Evolutionary conservation across 78 protist species (phyloP), one percentile per base, ranked within the genome.

Genomic region (Parvularia atlantis): DNA sequence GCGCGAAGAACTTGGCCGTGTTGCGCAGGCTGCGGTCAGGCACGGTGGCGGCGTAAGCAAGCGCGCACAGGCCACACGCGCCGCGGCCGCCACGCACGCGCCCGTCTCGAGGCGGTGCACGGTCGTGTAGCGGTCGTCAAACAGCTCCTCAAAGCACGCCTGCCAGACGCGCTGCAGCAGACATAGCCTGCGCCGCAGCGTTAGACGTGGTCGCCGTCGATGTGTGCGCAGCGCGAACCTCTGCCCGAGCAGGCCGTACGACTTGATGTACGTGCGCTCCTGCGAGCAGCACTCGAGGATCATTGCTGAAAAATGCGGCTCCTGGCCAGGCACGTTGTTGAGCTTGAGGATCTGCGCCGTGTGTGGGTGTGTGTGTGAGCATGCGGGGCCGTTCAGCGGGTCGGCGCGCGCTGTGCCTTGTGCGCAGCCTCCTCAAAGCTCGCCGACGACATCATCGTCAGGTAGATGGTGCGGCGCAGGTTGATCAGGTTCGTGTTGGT

Each of bases 241-340:
- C 70, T 78, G 84, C 61, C 76, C 93, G 20, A 94, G 65, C 40
- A 82, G 66, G 39, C 96, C 97, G 76, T 84, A 95, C 75, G 86
- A 86, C 22, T 60, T 56, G 16, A 79, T 35, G 80, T 93, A 95
- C 30, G 94, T 82, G 40, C 85, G 66, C 73, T 93, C 95, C 67
- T 90, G 96, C 53, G 80, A 39, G 67, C 98, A 93, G 78, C 96
- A 89, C 71, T 96, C 97, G 36, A 95, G 64, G n/a, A 96, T 35
- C 98, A 95, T 95, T 19, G 61, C 71, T 40, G 64, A 26, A 11
- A 94, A n/a, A 50, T 92, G 94, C 31, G 26, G 28, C 70, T 94
- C 90, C 46, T 75, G 84, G 13, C 77, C 90, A 24, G 50, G 66
- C 19, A 41, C 9, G 46, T 9, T 4, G 9, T 41, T 41, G 19